phyloP scores from a whole-genome alignment of 306 rosid genomes.

The Acacia melanoxylon region DNA sequence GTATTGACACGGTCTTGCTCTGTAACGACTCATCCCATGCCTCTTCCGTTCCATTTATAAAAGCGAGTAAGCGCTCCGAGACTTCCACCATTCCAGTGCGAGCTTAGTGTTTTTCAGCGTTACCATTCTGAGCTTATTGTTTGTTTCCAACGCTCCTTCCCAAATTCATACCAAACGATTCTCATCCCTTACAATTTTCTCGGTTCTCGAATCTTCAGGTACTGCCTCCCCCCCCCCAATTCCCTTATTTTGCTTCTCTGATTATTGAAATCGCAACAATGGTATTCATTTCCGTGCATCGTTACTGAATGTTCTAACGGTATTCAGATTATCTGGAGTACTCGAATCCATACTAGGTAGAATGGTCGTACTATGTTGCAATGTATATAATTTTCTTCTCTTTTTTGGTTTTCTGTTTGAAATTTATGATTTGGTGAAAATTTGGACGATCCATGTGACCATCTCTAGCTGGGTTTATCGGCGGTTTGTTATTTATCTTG shows the following conservation, averaged over 20 bases:
- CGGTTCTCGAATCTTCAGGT: constrained; percentile 38
- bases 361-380: not conserved
- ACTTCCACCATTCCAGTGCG: not conserved
- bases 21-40: not conserved
- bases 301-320: not conserved
- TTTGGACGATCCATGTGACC: not conserved
- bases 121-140: not conserved
- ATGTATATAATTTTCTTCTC: not conserved
- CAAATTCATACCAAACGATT: not conserved
- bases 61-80: not conserved
- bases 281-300: not conserved
- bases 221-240: not conserved
- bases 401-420: not conserved
- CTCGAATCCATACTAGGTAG: not conserved
- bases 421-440: constrained; percentile 3
- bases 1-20: not conserved
- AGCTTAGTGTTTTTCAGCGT: not conserved
- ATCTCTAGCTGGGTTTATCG: not conserved
- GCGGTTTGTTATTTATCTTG: not conserved
- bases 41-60: not conserved
- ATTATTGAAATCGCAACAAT: too few species aligned
- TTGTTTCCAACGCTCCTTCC: not conserved
- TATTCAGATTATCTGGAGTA: not conserved
- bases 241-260: not conserved
- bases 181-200: not conserved